phyloP scores from a whole-genome alignment of 1,284 basidiomycete species.

The Ceratobasidium sp. region DNA sequence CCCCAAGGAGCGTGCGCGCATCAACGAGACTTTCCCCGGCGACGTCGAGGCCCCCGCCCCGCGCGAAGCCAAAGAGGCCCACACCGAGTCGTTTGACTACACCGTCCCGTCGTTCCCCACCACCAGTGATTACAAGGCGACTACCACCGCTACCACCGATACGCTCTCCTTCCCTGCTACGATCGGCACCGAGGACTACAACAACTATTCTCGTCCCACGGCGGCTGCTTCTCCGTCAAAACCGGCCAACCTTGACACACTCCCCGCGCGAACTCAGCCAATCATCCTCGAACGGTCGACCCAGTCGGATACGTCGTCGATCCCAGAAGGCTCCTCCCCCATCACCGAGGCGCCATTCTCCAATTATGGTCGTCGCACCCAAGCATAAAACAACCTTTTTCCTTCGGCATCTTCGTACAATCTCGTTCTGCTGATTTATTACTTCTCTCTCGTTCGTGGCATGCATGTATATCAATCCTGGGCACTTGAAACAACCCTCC shows the following conservation, averaged over 20 bases:
- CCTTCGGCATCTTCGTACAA: too few species aligned
- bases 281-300: conserved; percentile 23
- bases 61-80: neutral
- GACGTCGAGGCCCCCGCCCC: conserved; percentile 23
- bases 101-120: neutral
- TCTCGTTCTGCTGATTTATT: too few species aligned
- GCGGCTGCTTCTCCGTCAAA: neutral
- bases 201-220: conserved; percentile 18
- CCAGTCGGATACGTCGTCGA: conserved; percentile 12
- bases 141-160: conserved; percentile 3
- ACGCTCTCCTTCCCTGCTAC: conserved; percentile 28
- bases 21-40: conserved; percentile 23
- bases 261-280: conserved; percentile 15
- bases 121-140: conserved; percentile 14
- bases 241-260: neutral
- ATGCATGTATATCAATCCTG: too few species aligned
- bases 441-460: too few species aligned
- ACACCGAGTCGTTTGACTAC: conserved; percentile 23
- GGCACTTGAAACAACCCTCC: too few species aligned
- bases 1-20: conserved; percentile 17
- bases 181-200: conserved; percentile 23
- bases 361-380: conserved; percentile 12
- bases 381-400: neutral
- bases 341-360: neutral
- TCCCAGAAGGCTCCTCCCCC: neutral